Evolutionary conservation across 2,329 filamentous ascomycete species (phyloP).

Genomic region (Hypoxylon sp.): DNA sequence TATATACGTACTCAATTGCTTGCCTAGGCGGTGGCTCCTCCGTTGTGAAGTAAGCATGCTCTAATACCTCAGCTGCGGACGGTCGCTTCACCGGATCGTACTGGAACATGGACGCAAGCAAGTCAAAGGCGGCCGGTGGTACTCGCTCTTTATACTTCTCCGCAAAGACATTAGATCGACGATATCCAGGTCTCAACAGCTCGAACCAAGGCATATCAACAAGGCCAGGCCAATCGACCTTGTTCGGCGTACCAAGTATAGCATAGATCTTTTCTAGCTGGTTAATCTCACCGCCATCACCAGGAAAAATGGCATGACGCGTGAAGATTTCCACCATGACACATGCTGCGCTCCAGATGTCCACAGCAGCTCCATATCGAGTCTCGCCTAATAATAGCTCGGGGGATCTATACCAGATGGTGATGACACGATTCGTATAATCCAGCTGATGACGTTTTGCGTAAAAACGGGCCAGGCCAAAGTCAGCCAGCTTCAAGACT

Average conservation of each 20-base stretch:
- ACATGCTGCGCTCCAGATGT: slow-evolving; percentile 97
- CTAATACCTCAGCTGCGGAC: slow-evolving; percentile 84
- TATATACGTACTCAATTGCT: slow-evolving; percentile 80
- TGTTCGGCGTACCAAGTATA: slow-evolving; percentile 88
- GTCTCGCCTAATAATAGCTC: slow-evolving; percentile 93
- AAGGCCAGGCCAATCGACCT: slow-evolving; percentile 87
- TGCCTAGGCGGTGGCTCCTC: slow-evolving; percentile 85
- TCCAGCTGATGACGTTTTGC: slow-evolving; percentile 92
- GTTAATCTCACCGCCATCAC: slow-evolving; percentile 94
- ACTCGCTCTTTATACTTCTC: slow-evolving; percentile 85
- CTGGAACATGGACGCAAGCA: slow-evolving; percentile 86
- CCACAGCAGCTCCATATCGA: slow-evolving; percentile 88
- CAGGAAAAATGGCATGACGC: slow-evolving; percentile 91
- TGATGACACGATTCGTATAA: slow-evolving; percentile 98
- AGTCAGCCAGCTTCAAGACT: slow-evolving; percentile 92
- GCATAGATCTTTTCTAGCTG: slow-evolving; percentile 98
- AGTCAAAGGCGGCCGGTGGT: slow-evolving; percentile 84
- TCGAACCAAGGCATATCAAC: slow-evolving; percentile 98
- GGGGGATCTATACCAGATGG: slow-evolving; percentile 96
- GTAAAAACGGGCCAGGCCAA: slow-evolving; percentile 96
- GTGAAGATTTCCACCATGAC: slow-evolving; percentile 98
- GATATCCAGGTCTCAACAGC: slow-evolving; percentile 83
- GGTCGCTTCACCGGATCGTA: slow-evolving; percentile 91
- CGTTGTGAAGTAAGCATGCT: slow-evolving; percentile 87
- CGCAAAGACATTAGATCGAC: slow-evolving; percentile 81